A percentile compares a stretch with the other conserved stretches of the same genome.
Evolutionary conservation across 768 basidiomycete species (phyloP).

Genomic region (Pleurotus ostreatus): DNA sequence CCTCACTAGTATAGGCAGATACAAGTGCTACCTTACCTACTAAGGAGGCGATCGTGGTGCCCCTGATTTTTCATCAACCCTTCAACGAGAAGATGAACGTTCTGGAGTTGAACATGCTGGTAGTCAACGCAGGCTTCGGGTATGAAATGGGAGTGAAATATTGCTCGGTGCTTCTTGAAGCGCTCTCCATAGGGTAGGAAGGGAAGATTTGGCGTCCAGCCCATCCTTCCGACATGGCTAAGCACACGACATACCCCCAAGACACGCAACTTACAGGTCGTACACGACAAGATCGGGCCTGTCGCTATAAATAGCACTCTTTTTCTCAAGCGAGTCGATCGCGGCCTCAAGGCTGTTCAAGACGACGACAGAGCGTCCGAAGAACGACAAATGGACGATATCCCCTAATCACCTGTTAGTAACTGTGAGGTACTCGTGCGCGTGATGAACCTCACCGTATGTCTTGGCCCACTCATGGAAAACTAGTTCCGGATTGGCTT

Average conservation of each 20-base stretch:
- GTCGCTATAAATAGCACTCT: conserved; percentile 5
- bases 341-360: conserved; percentile 2
- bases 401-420: background rate
- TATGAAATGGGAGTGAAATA: conserved; percentile 19
- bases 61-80: conserved; percentile 23
- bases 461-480: background rate
- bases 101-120: conserved; percentile 22
- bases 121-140: conserved; percentile 19
- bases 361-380: conserved; percentile 2
- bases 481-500: background rate
- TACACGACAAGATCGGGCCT: background rate
- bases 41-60: conserved; percentile 4
- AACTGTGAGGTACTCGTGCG: background rate
- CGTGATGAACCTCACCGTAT: background rate
- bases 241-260: background rate
- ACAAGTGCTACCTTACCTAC: background rate
- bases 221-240: conserved; percentile 12
- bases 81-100: conserved; percentile 27
- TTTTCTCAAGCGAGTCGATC: background rate
- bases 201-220: conserved; percentile 14
- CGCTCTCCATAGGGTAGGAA: conserved; percentile 19
- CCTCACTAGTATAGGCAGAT: background rate
- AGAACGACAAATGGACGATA: conserved; percentile 1
- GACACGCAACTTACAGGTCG: background rate
- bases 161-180: conserved; percentile 17